These are phyloP conservation scores for Sarocladiaceae sp. DNA, from an alignment of 2,329 filamentous ascomycete species.

Conservation along the genomic window DNA sequence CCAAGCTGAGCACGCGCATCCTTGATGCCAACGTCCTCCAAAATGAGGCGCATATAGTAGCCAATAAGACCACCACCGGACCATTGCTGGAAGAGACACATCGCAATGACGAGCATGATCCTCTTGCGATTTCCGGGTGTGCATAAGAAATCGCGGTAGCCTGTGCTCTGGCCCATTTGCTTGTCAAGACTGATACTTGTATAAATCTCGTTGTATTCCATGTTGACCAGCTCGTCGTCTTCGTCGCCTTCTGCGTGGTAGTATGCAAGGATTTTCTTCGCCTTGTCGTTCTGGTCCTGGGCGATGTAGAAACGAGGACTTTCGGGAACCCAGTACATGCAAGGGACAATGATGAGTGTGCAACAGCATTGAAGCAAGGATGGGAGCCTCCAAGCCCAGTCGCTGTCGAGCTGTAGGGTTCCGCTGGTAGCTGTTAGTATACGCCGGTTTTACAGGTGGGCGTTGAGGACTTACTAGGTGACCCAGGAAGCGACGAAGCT, in stretches of 20 bases:
- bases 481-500: constrained; percentile 37
- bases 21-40: constrained; percentile 52
- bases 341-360: background rate
- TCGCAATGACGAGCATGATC: constrained; percentile 53
- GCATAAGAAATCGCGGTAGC: constrained; percentile 54
- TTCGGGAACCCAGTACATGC: constrained; percentile 53
- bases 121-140: constrained; percentile 62
- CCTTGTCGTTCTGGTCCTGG: constrained; percentile 42
- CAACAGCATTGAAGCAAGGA: constrained; percentile 17
- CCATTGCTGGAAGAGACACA: constrained; percentile 63
- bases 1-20: constrained; percentile 29
- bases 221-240: constrained; percentile 54
- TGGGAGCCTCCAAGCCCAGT: constrained; percentile 29
- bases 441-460: background rate
- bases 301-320: constrained; percentile 61
- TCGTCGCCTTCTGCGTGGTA: constrained; percentile 58
- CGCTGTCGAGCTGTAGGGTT: background rate
- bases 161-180: constrained; percentile 39
- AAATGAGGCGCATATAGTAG: constrained; percentile 59
- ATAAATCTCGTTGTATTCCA: constrained; percentile 60
- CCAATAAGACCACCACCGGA: constrained; percentile 60
- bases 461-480: constrained; percentile 33
- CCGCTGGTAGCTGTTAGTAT: background rate
- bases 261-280: constrained; percentile 51
- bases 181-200: constrained; percentile 56